Percentiles rank a stretch among this genome's conserved stretches.
These are phyloP conservation scores for Trichoderma harzianum DNA, from an alignment of 2,329 filamentous ascomycete species.

Conservation along the genomic window DNA sequence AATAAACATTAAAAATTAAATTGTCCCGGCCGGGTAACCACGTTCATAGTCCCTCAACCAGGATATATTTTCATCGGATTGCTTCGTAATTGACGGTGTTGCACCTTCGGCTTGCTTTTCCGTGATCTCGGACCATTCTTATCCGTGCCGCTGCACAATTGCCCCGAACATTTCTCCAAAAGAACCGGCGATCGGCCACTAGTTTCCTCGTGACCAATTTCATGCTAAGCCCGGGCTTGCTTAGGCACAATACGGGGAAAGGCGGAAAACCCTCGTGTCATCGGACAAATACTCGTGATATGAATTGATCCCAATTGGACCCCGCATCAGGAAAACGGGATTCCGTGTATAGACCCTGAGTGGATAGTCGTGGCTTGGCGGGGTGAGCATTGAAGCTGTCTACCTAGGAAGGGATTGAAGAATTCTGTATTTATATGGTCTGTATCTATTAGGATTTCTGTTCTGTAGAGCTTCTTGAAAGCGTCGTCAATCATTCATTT, in stretches of 20 bases:
- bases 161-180: conserved; percentile 15
- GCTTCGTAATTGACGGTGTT: not conserved
- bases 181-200: not conserved
- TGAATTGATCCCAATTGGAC: not conserved
- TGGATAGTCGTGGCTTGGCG: not conserved
- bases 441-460: not conserved
- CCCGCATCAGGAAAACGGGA: conserved; percentile 7
- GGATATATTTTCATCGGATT: not conserved
- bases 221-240: not conserved
- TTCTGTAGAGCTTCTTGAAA: not conserved
- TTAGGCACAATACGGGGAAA: not conserved
- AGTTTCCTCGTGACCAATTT: not conserved
- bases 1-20: not conserved
- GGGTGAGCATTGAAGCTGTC: not conserved
- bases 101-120: not conserved
- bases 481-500: not conserved
- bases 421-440: conserved; percentile 9
- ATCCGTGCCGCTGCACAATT: not conserved
- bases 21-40: not conserved
- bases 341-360: not conserved
- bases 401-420: not conserved
- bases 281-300: not conserved
- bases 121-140: not conserved
- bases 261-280: not conserved
- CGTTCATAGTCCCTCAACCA: not conserved